A percentile compares a stretch with the other conserved stretches of the same genome.
phyloP scores from a whole-genome alignment of 2,329 filamentous ascomycete species.

The Penicillium decumbens region DNA sequence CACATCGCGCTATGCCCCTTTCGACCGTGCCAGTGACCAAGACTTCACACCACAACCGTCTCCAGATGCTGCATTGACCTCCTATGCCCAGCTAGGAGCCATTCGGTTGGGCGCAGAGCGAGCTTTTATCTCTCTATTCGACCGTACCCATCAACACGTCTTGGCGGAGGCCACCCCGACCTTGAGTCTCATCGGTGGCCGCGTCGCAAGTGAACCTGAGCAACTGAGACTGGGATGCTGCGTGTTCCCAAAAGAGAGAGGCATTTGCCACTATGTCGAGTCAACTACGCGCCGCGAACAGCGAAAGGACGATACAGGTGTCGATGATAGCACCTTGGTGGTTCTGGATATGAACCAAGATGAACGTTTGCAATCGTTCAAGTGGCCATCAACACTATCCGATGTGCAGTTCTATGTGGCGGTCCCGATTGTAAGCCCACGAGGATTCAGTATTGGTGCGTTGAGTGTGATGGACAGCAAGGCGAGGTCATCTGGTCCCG shows the following conservation, averaged over 20 bases:
- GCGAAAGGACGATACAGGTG: not conserved
- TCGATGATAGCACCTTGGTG: slow-evolving; percentile 12
- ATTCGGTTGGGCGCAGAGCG: slow-evolving; percentile 42
- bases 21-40: slow-evolving; percentile 15
- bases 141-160: slow-evolving; percentile 46
- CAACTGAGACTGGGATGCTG: slow-evolving; percentile 29
- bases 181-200: no score
- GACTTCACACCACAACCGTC: slow-evolving; percentile 25
- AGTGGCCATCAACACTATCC: slow-evolving; percentile 24
- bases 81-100: slow-evolving; percentile 49
- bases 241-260: slow-evolving; percentile 24
- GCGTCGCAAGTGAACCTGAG: slow-evolving; percentile 19
- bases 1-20: slow-evolving; percentile 22
- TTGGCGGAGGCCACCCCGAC: slow-evolving; percentile 50
- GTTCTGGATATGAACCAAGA: slow-evolving; percentile 33
- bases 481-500: slow-evolving; percentile 32
- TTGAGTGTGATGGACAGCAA: slow-evolving; percentile 55
- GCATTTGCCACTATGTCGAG: slow-evolving; percentile 27
- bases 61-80: slow-evolving; percentile 40
- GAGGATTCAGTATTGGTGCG: slow-evolving; percentile 53
- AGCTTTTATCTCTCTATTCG: slow-evolving; percentile 52
- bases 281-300: not conserved
- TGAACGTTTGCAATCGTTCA: slow-evolving; percentile 26
- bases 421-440: slow-evolving; percentile 55
- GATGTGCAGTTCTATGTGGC: slow-evolving; percentile 48